Evolutionary conservation across 208 protist species (phyloP), one percentile per base, ranked within the genome.

Genomic region (Jaenimonas drosophilae): DNA sequence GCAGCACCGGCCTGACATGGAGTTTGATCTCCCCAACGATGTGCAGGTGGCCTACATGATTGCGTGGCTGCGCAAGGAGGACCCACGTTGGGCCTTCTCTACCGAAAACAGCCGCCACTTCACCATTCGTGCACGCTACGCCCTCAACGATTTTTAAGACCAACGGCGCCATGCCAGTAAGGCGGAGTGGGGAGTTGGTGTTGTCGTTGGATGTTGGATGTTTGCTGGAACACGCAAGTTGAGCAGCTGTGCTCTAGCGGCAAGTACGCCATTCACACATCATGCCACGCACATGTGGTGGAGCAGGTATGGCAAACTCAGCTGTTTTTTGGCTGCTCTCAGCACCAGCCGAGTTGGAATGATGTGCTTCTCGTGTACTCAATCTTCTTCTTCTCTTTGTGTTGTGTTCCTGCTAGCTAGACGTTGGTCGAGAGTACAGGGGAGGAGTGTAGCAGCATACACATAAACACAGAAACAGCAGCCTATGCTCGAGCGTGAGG

Each of bases 51-150:
- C 87, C 4, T 94, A 94, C 59, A 77, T 94, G 72, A 90, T 94
- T 62, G 87, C 82, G 6, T 94, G 87, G 82, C 65, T 91, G 47
- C 72, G 87, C 44, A 94, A 94, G 47, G 87, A 94, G 46, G 87
- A 94, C 58, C 87, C 87, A 25, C 76, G 87, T 19, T 94, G 87
- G 87, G 58, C 82, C 4, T 83, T 91, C 38, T 89, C 87, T 4
- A 94, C 87, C 2, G 87, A 94, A 37, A 94, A 94, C 55, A 88
- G 70, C 25, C 69, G 79, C 25, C 82, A 91, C 3, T 94, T 94
- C 46, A 78, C 80, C 24, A 88, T 71, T 1, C 65, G 77, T 11
- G 76, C 69, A 16, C 72, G 87, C 6, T 88, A 88, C 52, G 81
- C 87, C 0, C 44, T 94, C 28, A 91, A 81, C 37, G 87, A 94